Conservation (phyloP, 306 rosid genomes). For the Fragaria ananassa region DNA sequence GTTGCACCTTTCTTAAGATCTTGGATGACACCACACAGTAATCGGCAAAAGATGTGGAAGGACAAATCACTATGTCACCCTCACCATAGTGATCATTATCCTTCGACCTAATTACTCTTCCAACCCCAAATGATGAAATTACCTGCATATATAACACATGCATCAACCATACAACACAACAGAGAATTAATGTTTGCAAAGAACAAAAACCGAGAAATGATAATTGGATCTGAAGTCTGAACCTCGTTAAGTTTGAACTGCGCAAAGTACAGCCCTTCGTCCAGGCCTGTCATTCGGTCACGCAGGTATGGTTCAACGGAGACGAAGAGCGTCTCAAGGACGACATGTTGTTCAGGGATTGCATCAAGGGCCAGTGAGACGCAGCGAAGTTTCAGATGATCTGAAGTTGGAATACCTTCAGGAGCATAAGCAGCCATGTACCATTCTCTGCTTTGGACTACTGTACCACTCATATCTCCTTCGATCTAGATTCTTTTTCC, state of each 20-base stretch:
- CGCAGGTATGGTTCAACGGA: conserved; percentile 58
- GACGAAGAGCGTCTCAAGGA: conserved; percentile 36
- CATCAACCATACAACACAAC: neutral
- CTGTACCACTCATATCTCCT: neutral
- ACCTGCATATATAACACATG: conserved; percentile 22
- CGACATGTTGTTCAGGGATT: conserved; percentile 41
- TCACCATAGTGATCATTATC: conserved; percentile 33
- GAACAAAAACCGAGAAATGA: neutral
- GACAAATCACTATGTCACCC: conserved; percentile 37
- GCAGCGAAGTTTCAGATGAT: conserved; percentile 46
- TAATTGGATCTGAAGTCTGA: neutral
- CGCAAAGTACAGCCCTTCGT: conserved; percentile 37
- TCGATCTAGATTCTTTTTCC: no score
- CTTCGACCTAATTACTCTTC: conserved; percentile 39
- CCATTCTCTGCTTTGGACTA: conserved; percentile 54
- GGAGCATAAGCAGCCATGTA: conserved; percentile 44
- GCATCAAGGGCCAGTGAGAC: conserved; percentile 31
- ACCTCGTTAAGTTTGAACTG: conserved; percentile 43
- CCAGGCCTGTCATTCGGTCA: conserved; percentile 38
- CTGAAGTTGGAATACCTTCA: conserved; percentile 43
- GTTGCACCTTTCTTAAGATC: conserved; percentile 19
- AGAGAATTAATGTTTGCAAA: neutral
- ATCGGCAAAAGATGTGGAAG: conserved; percentile 36
- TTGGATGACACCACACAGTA: conserved; percentile 31
- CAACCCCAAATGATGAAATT: conserved; percentile 34